Evolutionary conservation across 2,329 filamentous ascomycete genomes (phyloP), one percentile per base, ranked within the genome.

Genomic region (Chaetomiaceae sp.): DNA sequence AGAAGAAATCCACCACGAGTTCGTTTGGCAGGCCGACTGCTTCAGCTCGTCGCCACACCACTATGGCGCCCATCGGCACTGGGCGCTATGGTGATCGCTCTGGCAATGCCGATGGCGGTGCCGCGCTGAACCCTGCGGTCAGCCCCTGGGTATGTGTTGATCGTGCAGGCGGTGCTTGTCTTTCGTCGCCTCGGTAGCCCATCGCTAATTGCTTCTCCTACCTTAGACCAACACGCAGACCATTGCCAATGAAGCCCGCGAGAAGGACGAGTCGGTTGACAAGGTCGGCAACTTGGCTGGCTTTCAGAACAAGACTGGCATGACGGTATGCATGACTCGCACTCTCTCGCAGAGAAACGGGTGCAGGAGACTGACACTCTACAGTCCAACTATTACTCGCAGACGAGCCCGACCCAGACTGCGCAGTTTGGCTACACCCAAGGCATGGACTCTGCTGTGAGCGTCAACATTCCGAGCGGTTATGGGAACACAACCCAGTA

Each of bases 51-150:
- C 46, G 50, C 43, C 51, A 51, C 34, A 44, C 42, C 0, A n/a
- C n/a, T n/a, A 51, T 57, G 14, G 55, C 55, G 12, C 51, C 55
- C 20, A 57, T 57, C 17, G 55, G 55, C 17, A 45, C 51, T 4
- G 55, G 55, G 1, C 47, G 51, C 3, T 48, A 42, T 20, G n/a
- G 17, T 3, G 39, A 49, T n/a, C 5, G 22, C 23, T 39, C 17
- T 9, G 15, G 11, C 11, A 46, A 34, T 23, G 38, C 12, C 43
- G 29, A 22, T 22, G 33, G 15, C 3, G 49, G 34, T 8, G 27
- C 6, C 20, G 6, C 25, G 5, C 12, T 40, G 46, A 20, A 47
- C 17, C 20, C 27, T 43, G 27, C 33, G 4, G n/a, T 43, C 3
- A 15, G 51, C 9, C 14, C 23, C 11, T 36, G n/a, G 39, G 55